phyloP scores from a whole-genome alignment of 2,329 filamentous ascomycete species.

The Nigrospora oryzae region DNA sequence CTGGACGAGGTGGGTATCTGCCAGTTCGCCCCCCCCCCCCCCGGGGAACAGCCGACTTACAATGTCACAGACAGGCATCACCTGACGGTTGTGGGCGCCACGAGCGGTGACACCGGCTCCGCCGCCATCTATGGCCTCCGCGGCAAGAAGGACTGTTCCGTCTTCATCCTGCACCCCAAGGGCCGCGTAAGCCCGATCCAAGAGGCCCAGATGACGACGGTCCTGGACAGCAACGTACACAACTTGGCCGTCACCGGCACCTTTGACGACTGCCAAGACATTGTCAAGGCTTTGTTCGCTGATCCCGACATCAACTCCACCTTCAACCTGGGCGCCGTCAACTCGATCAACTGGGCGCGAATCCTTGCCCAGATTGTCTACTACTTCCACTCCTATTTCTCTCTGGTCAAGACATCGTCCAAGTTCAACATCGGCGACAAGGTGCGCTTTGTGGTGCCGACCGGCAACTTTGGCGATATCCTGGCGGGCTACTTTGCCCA shows the following conservation, averaged over 20 bases:
- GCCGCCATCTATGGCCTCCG: conserved; percentile 92
- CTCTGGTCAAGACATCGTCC: conserved; percentile 54
- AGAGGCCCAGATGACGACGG: conserved; percentile 95
- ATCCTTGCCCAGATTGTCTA: conserved; percentile 96
- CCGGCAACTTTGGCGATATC: conserved; percentile 92
- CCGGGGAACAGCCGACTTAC: conserved; percentile 17
- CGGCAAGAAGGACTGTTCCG: conserved; percentile 93
- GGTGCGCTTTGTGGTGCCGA: conserved; percentile 82
- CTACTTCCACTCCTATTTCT: conserved; percentile 94
- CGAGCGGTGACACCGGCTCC: conserved; percentile 83
- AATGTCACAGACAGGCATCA: conserved; percentile 58
- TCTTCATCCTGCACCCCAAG: conserved; percentile 90
- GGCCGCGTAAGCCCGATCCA: conserved; percentile 87
- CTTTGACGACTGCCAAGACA: conserved; percentile 96
- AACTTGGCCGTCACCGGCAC: conserved; percentile 84
- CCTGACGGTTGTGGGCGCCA: conserved; percentile 79
- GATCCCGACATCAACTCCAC: conserved; percentile 76
- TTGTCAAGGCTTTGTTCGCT: conserved; percentile 86
- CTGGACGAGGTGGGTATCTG: conserved; percentile 36
- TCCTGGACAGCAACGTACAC: conserved; percentile 84
- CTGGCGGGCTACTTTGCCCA: conserved; percentile 88
- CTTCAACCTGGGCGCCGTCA: conserved; percentile 83
- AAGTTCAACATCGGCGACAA: conserved; percentile 57
- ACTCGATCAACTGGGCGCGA: conserved; percentile 93
- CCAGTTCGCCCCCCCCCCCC: neutral